These are phyloP conservation scores for Scutellaria baicalensis DNA, from an alignment of 257 asterid genomes.

Conservation along the genomic window DNA sequence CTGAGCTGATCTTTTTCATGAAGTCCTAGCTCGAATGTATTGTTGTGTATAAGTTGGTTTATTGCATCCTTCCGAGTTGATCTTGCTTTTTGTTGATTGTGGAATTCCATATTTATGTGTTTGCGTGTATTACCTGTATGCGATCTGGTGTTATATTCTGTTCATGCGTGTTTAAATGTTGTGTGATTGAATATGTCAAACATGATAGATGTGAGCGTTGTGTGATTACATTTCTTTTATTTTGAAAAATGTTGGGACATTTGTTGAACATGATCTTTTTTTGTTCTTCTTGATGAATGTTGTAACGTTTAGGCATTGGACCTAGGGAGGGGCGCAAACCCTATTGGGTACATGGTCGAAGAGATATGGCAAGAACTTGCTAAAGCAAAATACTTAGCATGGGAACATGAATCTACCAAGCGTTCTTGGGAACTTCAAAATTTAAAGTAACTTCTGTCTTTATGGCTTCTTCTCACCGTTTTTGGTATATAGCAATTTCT, in stretches of 20 bases:
- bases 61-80: not conserved
- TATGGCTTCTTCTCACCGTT: not conserved
- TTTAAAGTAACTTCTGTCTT: conserved; percentile 43
- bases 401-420: conserved; percentile 69
- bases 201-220: not conserved
- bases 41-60: not conserved
- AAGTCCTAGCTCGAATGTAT: not conserved
- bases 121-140: not conserved
- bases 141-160: not conserved
- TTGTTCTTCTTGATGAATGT: conserved; percentile 3
- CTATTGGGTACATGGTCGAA: conserved; percentile 78
- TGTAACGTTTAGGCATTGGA: conserved; percentile 60
- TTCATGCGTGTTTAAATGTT: not conserved
- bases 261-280: not conserved
- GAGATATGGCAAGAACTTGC: conserved; percentile 95
- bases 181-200: not conserved
- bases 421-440: conserved; percentile 71
- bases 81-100: not conserved
- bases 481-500: not conserved
- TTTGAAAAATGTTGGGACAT: conserved; percentile 3
- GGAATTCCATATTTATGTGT: not conserved
- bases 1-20: not conserved
- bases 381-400: conserved; percentile 64
- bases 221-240: not conserved
- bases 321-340: conserved; percentile 63